Conservation (phyloP, 768 basidiomycete species). For the Amanita thiersii region DNA sequence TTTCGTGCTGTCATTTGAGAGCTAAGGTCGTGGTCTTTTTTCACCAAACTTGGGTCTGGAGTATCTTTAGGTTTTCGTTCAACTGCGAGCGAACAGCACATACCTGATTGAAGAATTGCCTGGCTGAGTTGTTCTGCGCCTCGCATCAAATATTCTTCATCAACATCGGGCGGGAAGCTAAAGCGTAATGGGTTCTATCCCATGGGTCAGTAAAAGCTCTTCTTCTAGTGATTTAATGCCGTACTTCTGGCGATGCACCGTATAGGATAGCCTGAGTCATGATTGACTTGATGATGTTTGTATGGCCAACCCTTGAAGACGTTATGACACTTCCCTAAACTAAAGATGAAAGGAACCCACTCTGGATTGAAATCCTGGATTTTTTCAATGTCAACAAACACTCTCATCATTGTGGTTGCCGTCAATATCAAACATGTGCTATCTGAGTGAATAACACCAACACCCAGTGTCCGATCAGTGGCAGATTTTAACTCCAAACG, state of each 20-base stretch:
- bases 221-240: conserved; percentile 5
- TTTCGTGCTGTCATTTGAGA: conserved; percentile 70
- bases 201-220: not conserved
- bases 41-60: conserved; percentile 58
- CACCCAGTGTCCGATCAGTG: conserved; percentile 61
- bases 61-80: not conserved
- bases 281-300: conserved; percentile 65
- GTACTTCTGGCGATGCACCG: conserved; percentile 56
- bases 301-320: conserved; percentile 44
- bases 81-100: conserved; percentile 7
- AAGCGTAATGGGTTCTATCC: conserved; percentile 69
- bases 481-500: conserved; percentile 64
- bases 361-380: conserved; percentile 53
- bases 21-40: conserved; percentile 71
- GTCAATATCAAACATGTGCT: conserved; percentile 52
- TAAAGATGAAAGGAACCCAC: conserved; percentile 31
- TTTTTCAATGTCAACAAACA: conserved; percentile 50
- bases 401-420: conserved; percentile 64
- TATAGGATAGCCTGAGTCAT: conserved; percentile 83
- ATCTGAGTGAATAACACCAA: conserved; percentile 48
- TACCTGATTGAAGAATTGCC: conserved; percentile 69
- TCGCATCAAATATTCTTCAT: conserved; percentile 71
- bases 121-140: conserved; percentile 71
- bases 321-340: conserved; percentile 1
- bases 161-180: conserved; percentile 73